Conservation (phyloP, 768 basidiomycete species). For the Mycena pura region DNA sequence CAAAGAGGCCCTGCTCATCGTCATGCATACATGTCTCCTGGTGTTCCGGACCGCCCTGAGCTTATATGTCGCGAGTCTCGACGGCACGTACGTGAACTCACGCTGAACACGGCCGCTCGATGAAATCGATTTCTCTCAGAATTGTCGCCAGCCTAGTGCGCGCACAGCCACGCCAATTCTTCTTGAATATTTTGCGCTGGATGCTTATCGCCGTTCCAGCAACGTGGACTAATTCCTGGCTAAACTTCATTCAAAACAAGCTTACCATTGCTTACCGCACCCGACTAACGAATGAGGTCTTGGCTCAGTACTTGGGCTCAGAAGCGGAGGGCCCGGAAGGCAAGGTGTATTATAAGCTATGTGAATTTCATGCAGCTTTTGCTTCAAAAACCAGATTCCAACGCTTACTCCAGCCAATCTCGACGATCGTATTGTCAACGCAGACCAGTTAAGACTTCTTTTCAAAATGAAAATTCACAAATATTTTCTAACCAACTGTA, state of each 20-base stretch:
- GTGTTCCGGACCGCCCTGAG: slow-evolving; percentile 91
- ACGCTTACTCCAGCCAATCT: slow-evolving; percentile 69
- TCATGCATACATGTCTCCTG: slow-evolving; percentile 89
- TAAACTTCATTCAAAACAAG: slow-evolving; percentile 93
- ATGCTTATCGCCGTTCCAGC: slow-evolving; percentile 91
- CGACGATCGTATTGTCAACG: slow-evolving; percentile 95
- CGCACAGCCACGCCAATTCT: slow-evolving; percentile 78
- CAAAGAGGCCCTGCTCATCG: slow-evolving; percentile 86
- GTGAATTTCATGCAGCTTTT: slow-evolving; percentile 46
- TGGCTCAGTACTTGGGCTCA: slow-evolving; percentile 84
- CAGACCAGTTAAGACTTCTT: slow-evolving; percentile 75
- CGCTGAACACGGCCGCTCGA: neutral
- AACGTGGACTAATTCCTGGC: slow-evolving; percentile 92
- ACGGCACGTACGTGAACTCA: slow-evolving; percentile 73
- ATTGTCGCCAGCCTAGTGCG: slow-evolving; percentile 96
- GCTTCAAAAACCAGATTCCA: neutral
- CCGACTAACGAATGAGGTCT: slow-evolving; percentile 81
- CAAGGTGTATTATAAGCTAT: slow-evolving; percentile 93
- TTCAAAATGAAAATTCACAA: no score
- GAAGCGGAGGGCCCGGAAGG: slow-evolving; percentile 68
- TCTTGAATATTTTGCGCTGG: slow-evolving; percentile 89
- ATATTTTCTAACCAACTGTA: slow-evolving; percentile 37
- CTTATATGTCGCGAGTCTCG: slow-evolving; percentile 91
- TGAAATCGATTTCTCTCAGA: slow-evolving; percentile 44
- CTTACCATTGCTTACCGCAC: slow-evolving; percentile 89